Evolutionary conservation across 257 asterid genomes (phyloP).

Genomic region (Parsonsia alboflavescens): DNA sequence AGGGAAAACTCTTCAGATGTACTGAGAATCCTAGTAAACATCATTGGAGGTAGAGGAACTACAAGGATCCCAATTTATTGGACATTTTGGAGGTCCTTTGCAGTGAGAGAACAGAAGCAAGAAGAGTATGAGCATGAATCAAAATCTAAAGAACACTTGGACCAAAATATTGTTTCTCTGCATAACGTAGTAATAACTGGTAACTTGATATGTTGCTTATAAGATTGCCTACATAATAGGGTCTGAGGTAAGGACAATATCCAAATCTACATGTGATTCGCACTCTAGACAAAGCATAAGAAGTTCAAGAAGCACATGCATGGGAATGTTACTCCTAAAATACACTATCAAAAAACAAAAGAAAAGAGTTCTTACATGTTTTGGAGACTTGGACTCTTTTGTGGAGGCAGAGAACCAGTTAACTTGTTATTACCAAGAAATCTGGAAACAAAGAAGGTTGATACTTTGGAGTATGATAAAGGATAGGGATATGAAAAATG

Average conservation of each 20-base stretch:
- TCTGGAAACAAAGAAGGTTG: conserved; percentile 32
- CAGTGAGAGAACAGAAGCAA: background rate
- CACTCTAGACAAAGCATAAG: background rate
- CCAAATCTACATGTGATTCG: background rate
- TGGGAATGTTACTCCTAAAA: background rate
- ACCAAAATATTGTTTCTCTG: background rate
- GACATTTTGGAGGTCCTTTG: background rate
- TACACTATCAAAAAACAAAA: background rate
- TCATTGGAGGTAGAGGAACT: background rate
- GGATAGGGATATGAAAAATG: background rate
- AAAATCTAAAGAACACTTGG: background rate
- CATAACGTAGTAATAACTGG: background rate
- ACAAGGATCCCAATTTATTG: background rate
- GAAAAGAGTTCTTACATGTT: conserved; percentile 40
- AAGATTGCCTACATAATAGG: background rate
- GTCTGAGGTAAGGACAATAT: background rate
- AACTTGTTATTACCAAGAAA: conserved; percentile 77
- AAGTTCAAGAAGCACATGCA: conserved; percentile 2
- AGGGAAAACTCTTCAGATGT: background rate
- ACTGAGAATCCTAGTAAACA: background rate
- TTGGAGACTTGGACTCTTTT: conserved; percentile 37
- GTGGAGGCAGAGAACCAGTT: conserved; percentile 53
- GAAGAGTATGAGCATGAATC: background rate
- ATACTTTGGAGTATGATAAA: background rate
- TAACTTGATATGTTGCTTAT: background rate